Evolutionary conservation across 2,329 filamentous ascomycete species (phyloP).

Genomic region (Pseudogymnoascus sp.): DNA sequence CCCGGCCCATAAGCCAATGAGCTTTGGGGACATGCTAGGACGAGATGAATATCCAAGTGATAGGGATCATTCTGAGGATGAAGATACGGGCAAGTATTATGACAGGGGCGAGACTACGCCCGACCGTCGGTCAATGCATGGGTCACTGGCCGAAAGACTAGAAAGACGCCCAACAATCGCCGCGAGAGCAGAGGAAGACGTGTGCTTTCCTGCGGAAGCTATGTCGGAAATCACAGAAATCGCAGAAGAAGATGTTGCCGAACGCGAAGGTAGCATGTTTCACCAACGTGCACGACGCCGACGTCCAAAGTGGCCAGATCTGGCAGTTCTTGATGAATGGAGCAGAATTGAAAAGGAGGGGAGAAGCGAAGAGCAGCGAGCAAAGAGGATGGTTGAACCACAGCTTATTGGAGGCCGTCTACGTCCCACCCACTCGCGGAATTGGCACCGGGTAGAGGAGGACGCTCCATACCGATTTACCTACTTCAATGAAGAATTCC

Average conservation of each 20-base stretch:
- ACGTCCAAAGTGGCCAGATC: constrained; percentile 74
- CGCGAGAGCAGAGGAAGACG: constrained; percentile 69
- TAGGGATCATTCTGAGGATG: not conserved
- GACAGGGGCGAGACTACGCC: constrained; percentile 16
- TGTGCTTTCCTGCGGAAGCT: constrained; percentile 78
- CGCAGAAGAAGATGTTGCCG: constrained; percentile 62
- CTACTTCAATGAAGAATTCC: constrained; percentile 96
- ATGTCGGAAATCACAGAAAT: constrained; percentile 79
- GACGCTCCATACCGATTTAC: constrained; percentile 92
- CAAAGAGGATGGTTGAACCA: constrained; percentile 89
- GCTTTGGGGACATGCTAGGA: constrained; percentile 62
- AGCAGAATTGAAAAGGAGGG: constrained; percentile 82
- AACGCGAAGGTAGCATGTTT: constrained; percentile 36
- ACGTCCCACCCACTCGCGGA: constrained; percentile 60
- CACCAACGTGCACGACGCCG: constrained; percentile 38
- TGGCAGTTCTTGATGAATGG: constrained; percentile 81
- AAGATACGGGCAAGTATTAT: not conserved
- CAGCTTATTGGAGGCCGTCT: constrained; percentile 85
- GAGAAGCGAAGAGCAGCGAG: constrained; percentile 69
- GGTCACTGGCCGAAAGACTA: not conserved
- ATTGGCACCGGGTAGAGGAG: constrained; percentile 82
- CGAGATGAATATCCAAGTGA: constrained; percentile 48
- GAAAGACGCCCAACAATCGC: constrained; percentile 49
- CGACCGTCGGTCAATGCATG: constrained; percentile 30
- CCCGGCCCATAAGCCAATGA: constrained; percentile 42